These are phyloP conservation scores for Multifurca ochricompacta DNA, from an alignment of 768 basidiomycete species.

Conservation along the genomic window DNA sequence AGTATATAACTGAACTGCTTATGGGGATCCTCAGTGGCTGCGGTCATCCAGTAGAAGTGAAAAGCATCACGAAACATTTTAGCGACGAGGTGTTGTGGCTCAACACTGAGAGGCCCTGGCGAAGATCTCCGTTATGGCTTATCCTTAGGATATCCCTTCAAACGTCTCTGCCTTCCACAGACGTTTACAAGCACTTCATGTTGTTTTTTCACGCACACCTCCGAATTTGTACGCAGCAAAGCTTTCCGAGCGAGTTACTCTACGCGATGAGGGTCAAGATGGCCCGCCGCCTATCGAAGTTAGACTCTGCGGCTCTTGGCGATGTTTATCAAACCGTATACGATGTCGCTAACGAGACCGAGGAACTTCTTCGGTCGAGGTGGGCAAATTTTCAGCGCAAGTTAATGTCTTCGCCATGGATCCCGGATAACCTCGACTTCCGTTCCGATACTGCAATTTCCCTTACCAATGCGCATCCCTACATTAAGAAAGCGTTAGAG, in stretches of 20 bases:
- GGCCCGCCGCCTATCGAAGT: slow-evolving; percentile 21
- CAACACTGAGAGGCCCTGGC: slow-evolving; percentile 35
- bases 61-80: slow-evolving; percentile 35
- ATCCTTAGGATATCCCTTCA: slow-evolving; percentile 38
- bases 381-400: slow-evolving; percentile 5
- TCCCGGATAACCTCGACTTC: not conserved
- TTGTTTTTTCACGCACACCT: slow-evolving; percentile 29
- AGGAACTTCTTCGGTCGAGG: not conserved
- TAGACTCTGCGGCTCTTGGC: slow-evolving; percentile 8
- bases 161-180: slow-evolving; percentile 20
- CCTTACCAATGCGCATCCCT: not conserved
- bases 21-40: slow-evolving; percentile 39
- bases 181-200: slow-evolving; percentile 43
- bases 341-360: not conserved
- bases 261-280: slow-evolving; percentile 27
- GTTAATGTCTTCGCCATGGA: not conserved
- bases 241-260: slow-evolving; percentile 27
- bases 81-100: slow-evolving; percentile 41
- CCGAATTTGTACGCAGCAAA: slow-evolving; percentile 20
- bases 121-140: slow-evolving; percentile 45
- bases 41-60: slow-evolving; percentile 26
- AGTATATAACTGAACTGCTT: slow-evolving; percentile 43
- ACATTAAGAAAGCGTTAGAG: slow-evolving; percentile 1
- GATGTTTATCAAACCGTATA: not conserved
- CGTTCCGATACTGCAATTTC: not conserved